Percentiles rank a stretch among this genome's conserved stretches.
These are phyloP conservation scores for Rhizopus delemar DNA, from an alignment of 371 early-diverging fungal genomes.

Conservation along the genomic window DNA sequence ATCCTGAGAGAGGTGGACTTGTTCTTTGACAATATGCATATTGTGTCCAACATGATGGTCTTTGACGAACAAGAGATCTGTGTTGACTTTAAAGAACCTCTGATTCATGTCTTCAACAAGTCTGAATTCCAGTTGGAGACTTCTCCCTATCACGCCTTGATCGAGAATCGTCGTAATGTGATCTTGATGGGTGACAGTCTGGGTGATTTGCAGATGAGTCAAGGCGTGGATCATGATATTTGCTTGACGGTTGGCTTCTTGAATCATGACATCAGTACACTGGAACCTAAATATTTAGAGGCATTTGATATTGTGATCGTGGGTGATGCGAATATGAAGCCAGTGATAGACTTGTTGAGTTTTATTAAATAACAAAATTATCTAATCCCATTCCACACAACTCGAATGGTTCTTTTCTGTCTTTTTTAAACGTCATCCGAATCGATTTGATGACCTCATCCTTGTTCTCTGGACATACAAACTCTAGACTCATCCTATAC, in stretches of 20 bases:
- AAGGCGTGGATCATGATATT: constrained; percentile 57
- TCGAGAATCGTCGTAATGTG: constrained; percentile 53
- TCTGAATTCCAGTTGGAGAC: constrained; percentile 59
- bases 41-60: constrained; percentile 74
- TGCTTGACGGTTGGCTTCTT: constrained; percentile 72
- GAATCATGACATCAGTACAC: constrained; percentile 63
- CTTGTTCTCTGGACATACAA: constrained; percentile 21
- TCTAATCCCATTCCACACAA: constrained; percentile 43
- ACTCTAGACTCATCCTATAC: constrained; percentile 13
- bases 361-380: constrained; percentile 37
- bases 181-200: constrained; percentile 75
- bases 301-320: constrained; percentile 74
- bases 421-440: constrained; percentile 25
- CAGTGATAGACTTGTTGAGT: constrained; percentile 44
- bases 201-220: constrained; percentile 75
- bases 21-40: constrained; percentile 61
- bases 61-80: constrained; percentile 58
- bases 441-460: constrained; percentile 28
- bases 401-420: constrained; percentile 30
- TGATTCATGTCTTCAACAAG: constrained; percentile 82
- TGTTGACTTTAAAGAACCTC: constrained; percentile 61
- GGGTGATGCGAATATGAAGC: constrained; percentile 60
- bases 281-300: constrained; percentile 52
- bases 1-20: constrained; percentile 44
- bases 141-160: constrained; percentile 41